Evolutionary conservation across 2,329 filamentous ascomycete species (phyloP), one percentile per base, ranked within the genome.

Genomic region (Pestalotiopsis fici): DNA sequence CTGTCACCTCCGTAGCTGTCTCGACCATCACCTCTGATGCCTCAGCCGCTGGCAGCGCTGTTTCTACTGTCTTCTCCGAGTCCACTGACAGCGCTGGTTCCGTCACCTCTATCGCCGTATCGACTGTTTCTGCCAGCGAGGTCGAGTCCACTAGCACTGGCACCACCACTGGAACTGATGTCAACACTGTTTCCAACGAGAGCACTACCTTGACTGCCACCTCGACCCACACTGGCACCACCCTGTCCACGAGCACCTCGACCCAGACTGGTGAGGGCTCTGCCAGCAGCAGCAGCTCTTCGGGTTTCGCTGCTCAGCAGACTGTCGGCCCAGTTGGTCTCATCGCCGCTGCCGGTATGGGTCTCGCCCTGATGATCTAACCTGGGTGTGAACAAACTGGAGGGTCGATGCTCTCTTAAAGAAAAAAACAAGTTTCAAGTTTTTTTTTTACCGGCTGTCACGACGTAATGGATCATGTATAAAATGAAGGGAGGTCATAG

Each of bases 311-410:
- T 39, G 66, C 71, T 37, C 70, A 72, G 60, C 73, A 72, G 55
- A 78, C 76, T 57, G 73, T 73, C 47, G 75, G 74, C 21, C 76
- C 76, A 9, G 68, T 69, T 21, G 75, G 74, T 43, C 61, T 78
- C 47, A 66, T 75, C 18, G 75, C 74, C 54, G 75, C 73, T 64
- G 76, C 73, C 31, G 76, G 75, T 66, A 63, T 78, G 60, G 76
- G 59, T 50, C 71, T 59, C 11, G 74, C 72, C 60, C 56, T 77
- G 21, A 65, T 77, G 69, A 67, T 77, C 23, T 78, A 74, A 71
- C 27, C 9, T 15, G 43, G 12, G 62, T 18, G 47, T 15, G 21
- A 37, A 55, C 9, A 31, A 37, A 55, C 7, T 18, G n/a, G 43
- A 50, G 43, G 47, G 27, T 43, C 15, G 57, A 60, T 43, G 27